Base-by-base conservation (phyloP, 148 eudicot species). In the Camellia sinensis region DNA sequence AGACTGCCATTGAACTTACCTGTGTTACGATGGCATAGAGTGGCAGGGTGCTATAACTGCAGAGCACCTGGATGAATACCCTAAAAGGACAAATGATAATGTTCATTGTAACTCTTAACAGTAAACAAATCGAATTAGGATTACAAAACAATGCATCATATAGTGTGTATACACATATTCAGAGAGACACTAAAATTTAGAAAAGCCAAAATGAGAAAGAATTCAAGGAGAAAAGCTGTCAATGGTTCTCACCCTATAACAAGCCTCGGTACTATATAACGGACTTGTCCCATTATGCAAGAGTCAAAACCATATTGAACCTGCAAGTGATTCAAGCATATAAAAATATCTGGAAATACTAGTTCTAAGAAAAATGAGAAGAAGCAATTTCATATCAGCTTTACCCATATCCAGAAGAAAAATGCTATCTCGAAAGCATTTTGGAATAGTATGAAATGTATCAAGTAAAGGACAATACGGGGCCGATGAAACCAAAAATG, bases 21-120 rank as follows among this genome's bases (percentile, higher is more conserved):
- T 94, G 98, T 14, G 98, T 91, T 44, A 94, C 98, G 40, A 92
- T 85, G 66, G 98, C 98, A 69, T 94, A 94, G 52, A 94, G 98
- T 19, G 98, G 98, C 46, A 94, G 85, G 19, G 98, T 94, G 84
- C 98, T 94, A 83, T 92, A 94, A 82, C 98, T 94, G 84, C 97
- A 92, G 71, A 94, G 87, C 60, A 91, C 86, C 81, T 94, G 98
- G 82, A 94, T 88, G 73, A 94, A 80, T 57, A 86, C 89, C 74
- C 98, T 94, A 86, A 67, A 87, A 72, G 63, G 60, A 14, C 76
- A 68, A 13, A 60, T 2, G 54, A 3, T 43, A 78, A 57, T 3
- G 53, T 56, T 44, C 41, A 44, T 9, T 12, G 41, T 11, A 22
- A 18, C 19, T 18, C 67, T 22, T 3, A 46, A n/a, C 17, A 65